phyloP scores from a whole-genome alignment of 345 rosid genomes.

The Dipteronia dyeriana region DNA sequence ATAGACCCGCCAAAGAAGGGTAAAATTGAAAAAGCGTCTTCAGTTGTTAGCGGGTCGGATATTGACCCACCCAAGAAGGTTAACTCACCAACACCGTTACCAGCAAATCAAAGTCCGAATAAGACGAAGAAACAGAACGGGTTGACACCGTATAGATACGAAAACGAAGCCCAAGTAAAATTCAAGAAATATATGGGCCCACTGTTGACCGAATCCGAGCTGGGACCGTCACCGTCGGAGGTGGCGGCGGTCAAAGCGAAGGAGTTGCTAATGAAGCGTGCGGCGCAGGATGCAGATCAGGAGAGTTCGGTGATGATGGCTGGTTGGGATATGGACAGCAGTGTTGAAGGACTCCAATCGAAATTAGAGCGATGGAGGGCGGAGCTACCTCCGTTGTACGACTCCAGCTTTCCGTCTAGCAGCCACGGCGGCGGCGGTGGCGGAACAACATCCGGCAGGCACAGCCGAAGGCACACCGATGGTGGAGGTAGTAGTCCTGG shows the following conservation, averaged over 20 bases:
- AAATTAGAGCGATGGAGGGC: conserved; percentile 82
- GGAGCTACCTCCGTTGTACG: conserved; percentile 73
- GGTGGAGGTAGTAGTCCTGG: conserved; percentile 36
- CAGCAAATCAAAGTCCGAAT: neutral
- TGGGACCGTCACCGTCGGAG: conserved; percentile 91
- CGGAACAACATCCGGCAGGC: conserved; percentile 27
- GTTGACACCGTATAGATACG: conserved; percentile 7
- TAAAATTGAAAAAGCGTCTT: neutral
- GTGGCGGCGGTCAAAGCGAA: conserved; percentile 64
- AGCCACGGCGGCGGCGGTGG: conserved; percentile 9
- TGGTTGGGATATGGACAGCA: conserved; percentile 60
- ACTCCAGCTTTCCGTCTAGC: conserved; percentile 33
- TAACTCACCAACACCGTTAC: neutral
- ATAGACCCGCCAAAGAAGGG: neutral
- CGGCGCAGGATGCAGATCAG: conserved; percentile 37
- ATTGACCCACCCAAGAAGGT: neutral
- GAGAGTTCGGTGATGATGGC: conserved; percentile 55
- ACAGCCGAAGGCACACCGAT: conserved; percentile 42
- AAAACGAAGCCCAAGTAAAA: conserved; percentile 37
- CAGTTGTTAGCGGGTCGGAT: conserved; percentile 3
- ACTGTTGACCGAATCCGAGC: conserved; percentile 59
- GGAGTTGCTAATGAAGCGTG: conserved; percentile 24
- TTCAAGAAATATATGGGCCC: conserved; percentile 25
- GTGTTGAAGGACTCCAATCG: conserved; percentile 76
- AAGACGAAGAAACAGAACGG: neutral